Evolutionary conservation across 1,139 yeast species (phyloP).

Genomic region (Magnusiomyces paraingens): DNA sequence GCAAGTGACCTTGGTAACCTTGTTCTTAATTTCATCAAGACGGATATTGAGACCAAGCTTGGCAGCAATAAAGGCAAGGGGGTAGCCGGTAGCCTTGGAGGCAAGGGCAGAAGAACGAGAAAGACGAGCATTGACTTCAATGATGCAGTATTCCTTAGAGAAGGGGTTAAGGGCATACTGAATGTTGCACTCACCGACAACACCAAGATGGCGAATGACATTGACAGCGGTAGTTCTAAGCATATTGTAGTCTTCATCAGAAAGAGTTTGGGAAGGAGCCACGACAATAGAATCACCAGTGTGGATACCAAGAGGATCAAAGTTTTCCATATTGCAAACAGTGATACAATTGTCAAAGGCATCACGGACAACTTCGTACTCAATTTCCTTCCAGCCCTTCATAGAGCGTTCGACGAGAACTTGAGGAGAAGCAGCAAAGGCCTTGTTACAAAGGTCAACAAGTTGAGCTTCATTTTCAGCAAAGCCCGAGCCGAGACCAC

Average conservation of each 20-base stretch:
- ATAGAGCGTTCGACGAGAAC: constrained; percentile 92
- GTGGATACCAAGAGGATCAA: constrained; percentile 96
- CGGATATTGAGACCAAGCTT: constrained; percentile 92
- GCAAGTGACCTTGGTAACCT: constrained; percentile 91
- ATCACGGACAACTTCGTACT: constrained; percentile 97
- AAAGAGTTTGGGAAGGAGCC: constrained; percentile 95
- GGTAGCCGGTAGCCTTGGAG: constrained; percentile 97
- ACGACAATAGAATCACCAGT: constrained; percentile 99
- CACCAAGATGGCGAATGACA: constrained; percentile 95
- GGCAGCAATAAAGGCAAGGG: constrained; percentile 97
- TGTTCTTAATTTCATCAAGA: constrained; percentile 85
- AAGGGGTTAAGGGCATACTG: constrained; percentile 90
- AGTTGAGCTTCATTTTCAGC: constrained; percentile 87
- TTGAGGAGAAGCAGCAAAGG: constrained; percentile 95
- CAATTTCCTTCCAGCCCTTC: constrained; percentile 99
- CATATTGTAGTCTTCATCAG: constrained; percentile 98
- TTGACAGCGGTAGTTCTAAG: constrained; percentile 95
- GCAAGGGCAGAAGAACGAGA: constrained; percentile 98
- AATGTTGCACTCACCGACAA: constrained; percentile 98
- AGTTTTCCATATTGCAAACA: constrained; percentile 98
- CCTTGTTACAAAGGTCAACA: constrained; percentile 76
- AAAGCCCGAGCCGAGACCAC: constrained; percentile 98
- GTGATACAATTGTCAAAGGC: constrained; percentile 95
- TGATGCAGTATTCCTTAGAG: constrained; percentile 90
- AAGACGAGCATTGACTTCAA: constrained; percentile 95